These are phyloP conservation scores for Mycena sanguinolenta DNA, from an alignment of 768 basidiomycete genomes.

Conservation along the genomic window DNA sequence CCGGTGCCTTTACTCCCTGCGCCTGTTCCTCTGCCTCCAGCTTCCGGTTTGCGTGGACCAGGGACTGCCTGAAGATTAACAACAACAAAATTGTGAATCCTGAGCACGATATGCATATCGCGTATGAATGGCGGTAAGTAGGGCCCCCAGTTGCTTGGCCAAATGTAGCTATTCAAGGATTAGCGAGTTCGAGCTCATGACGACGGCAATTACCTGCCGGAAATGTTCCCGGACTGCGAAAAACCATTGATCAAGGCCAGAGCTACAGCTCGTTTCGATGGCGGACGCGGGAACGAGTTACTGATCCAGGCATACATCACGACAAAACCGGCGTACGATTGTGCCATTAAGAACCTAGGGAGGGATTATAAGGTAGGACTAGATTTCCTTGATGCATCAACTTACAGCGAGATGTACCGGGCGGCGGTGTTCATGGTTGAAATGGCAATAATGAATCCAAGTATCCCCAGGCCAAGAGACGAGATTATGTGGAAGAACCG, in stretches of 20 bases:
- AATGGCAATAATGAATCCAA: constrained; percentile 82
- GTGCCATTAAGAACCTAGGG: constrained; percentile 80
- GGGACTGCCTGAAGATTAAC: constrained; percentile 59
- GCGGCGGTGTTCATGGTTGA: constrained; percentile 76
- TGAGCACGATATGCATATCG: constrained; percentile 77
- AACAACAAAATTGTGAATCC: constrained; percentile 66
- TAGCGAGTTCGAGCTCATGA: constrained; percentile 21
- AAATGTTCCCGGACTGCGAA: constrained; percentile 5
- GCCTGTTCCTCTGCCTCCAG: constrained; percentile 52
- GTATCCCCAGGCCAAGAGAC: constrained; percentile 72
- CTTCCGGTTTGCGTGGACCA: constrained; percentile 54
- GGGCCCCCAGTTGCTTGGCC: constrained; percentile 78
- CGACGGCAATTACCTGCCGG: constrained; percentile 53
- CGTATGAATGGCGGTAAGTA: constrained; percentile 76
- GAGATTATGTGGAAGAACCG: constrained; percentile 78
- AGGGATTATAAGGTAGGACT: background rate
- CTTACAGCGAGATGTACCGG: constrained; percentile 80
- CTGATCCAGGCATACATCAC: constrained; percentile 67
- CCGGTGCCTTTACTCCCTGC: constrained; percentile 56
- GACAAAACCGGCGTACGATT: constrained; percentile 68
- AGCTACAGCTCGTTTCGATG: constrained; percentile 80
- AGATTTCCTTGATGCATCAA: constrained; percentile 10
- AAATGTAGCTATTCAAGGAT: constrained; percentile 65
- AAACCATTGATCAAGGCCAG: constrained; percentile 86
- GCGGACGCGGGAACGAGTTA: constrained; percentile 75